Evolutionary conservation across 331 rosid species (phyloP).

Genomic region (Acacia concinna): DNA sequence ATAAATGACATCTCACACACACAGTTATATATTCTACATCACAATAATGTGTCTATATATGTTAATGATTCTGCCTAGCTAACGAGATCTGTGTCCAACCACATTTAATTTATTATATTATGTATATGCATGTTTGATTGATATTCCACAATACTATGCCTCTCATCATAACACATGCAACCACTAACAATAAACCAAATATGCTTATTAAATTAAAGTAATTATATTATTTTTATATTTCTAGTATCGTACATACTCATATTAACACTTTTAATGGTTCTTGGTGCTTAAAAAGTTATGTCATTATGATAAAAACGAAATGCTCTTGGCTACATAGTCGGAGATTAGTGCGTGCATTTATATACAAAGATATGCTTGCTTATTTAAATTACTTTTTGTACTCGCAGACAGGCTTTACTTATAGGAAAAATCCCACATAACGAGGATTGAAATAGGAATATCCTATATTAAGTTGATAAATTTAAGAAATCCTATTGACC

Average conservation of each 20-base stretch:
- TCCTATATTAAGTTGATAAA: no score
- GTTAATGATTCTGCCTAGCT: background rate
- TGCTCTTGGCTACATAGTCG: background rate
- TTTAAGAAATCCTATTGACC: no score
- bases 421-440: no score
- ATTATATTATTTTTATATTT: background rate
- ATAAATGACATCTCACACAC: background rate
- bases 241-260: background rate
- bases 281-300: conserved; percentile 17
- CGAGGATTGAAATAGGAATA: no score
- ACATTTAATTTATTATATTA: background rate
- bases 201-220: background rate
- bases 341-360: background rate
- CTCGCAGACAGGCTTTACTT: conserved; percentile 8
- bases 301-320: background rate
- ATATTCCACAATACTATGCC: background rate
- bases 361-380: background rate
- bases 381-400: background rate
- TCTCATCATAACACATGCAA: conserved; percentile 2
- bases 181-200: background rate
- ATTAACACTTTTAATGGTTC: background rate
- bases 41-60: background rate
- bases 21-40: background rate
- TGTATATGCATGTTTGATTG: background rate
- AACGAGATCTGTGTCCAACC: background rate